Percentiles rank a stretch among this genome's conserved stretches.
phyloP scores from a whole-genome alignment of 768 basidiomycete genomes.

The Hygrophoropsis aurantiaca region DNA sequence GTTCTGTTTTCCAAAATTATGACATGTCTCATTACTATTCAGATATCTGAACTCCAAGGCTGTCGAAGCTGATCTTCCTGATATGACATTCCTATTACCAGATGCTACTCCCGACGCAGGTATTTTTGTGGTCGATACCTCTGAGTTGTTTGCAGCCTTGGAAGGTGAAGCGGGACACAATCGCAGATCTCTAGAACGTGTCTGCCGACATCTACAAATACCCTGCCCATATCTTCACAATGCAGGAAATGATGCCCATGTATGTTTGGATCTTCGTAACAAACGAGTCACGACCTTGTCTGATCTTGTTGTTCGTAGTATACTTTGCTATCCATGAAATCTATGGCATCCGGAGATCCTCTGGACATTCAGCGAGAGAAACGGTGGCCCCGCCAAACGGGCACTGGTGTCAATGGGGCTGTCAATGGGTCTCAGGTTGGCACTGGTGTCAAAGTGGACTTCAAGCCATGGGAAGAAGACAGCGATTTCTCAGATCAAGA shows the following conservation, averaged over 20 bases:
- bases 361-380: slow-evolving; percentile 75
- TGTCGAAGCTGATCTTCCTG: slow-evolving; percentile 53
- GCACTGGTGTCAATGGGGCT: slow-evolving; percentile 5
- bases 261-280: slow-evolving; percentile 33
- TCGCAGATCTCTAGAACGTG: slow-evolving; percentile 55
- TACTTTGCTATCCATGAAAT: slow-evolving; percentile 61
- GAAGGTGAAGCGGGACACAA: slow-evolving; percentile 58
- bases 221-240: slow-evolving; percentile 65
- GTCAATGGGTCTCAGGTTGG: slow-evolving; percentile 19
- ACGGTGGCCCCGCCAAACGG: slow-evolving; percentile 71
- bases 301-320: slow-evolving; percentile 47
- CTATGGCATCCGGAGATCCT: slow-evolving; percentile 74
- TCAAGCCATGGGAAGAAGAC: slow-evolving; percentile 61
- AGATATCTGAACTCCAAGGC: slow-evolving; percentile 54
- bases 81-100: slow-evolving; percentile 56
- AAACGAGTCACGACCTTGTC: slow-evolving; percentile 3
- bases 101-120: slow-evolving; percentile 51
- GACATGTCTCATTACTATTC: background rate
- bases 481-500: slow-evolving; percentile 45
- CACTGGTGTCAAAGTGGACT: slow-evolving; percentile 50
- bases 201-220: slow-evolving; percentile 65
- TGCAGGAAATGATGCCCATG: slow-evolving; percentile 85
- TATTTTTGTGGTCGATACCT: slow-evolving; percentile 69
- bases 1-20: background rate
- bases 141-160: slow-evolving; percentile 72